Conservation (phyloP, 192 early-diverging fungal species). For the Funneliformis geosporum region DNA sequence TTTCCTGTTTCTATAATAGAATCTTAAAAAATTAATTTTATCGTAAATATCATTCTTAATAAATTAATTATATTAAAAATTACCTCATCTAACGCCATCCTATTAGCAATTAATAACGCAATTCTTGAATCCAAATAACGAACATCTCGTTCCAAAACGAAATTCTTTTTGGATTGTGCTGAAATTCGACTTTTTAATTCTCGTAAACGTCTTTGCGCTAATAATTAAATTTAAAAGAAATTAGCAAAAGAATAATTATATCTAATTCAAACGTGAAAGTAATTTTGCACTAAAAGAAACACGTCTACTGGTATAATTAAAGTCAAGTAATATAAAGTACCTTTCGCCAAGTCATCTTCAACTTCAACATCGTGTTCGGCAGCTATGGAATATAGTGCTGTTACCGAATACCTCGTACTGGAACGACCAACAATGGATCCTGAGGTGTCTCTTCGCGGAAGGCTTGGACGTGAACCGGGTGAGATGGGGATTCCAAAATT, state of each 20-base stretch:
- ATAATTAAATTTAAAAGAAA: neutral
- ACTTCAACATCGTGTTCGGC: constrained; percentile 93
- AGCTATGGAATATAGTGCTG: constrained; percentile 75
- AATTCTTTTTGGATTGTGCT: constrained; percentile 92
- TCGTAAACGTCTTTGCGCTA: constrained; percentile 80
- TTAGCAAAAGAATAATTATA: neutral
- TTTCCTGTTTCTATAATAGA: constrained; percentile 65
- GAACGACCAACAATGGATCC: constrained; percentile 52
- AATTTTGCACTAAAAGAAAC: neutral
- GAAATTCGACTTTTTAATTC: constrained; percentile 89
- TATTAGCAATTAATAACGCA: constrained; percentile 88
- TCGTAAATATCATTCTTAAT: neutral
- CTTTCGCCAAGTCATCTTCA: constrained; percentile 88
- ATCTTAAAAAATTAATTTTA: neutral
- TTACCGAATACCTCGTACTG: constrained; percentile 71
- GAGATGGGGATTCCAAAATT: constrained; percentile 29
- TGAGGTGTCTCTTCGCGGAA: neutral
- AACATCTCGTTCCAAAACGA: constrained; percentile 90
- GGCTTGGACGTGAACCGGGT: neutral
- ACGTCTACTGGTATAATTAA: neutral
- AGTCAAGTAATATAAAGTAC: constrained; percentile 51
- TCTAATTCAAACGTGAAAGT: neutral
- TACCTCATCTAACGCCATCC: constrained; percentile 91
- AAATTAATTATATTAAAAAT: neutral
- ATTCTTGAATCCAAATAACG: constrained; percentile 90